Base-by-base conservation (phyloP, 345 rosid species). In the Tarenaya hassleriana region DNA sequence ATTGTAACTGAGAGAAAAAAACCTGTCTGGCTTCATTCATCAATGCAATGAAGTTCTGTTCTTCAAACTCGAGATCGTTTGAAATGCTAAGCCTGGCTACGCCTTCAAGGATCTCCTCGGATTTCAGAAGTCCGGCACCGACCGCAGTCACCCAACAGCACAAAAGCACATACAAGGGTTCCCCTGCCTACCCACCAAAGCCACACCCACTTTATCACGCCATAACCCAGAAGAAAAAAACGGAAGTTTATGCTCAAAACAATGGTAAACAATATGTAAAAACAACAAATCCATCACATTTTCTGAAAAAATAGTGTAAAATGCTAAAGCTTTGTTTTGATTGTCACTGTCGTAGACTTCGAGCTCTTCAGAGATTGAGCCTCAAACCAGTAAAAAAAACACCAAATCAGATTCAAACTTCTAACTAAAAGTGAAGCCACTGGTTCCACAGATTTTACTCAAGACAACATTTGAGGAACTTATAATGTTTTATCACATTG, bases 131-230 rank as follows among this genome's bases (percentile, higher is more conserved):
- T 44, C 98, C 98, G 50, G 96, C 98, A 50, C 98, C 95, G 4
- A 84, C 84, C 42, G 95, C 98, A 24, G 98, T 85, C 49, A 79
- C 68, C 96, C 96, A 92, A 69, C 98, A 87, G 65, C 96, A 84
- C 16, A 92, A 61, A 44, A 87, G 79, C 66, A 87, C 98, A 73
- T 82, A 79, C 84, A 92, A 68, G 16, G 98, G 95, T 20, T 91
- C 94, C 64, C 95, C 96, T 58, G 84, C 74, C 98, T 91, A 56
- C 50, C 56, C 69, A 76, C 34, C 51, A 57, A 17, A 56, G 0
- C 61, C 50, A 34, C 55, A 42, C 21, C 10, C 48, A 58, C 3
- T 34, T 55, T 1, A 52, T 41, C 24, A 55, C 16, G 11, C 21
- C 39, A 32, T 4, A 62, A 16, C 1, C 31, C 14, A 21, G 5